Percentiles rank a stretch among this genome's conserved stretches.
These are phyloP conservation scores for Tricladium varicosporioides DNA, from an alignment of 2,329 filamentous ascomycete genomes.

Conservation along the genomic window DNA sequence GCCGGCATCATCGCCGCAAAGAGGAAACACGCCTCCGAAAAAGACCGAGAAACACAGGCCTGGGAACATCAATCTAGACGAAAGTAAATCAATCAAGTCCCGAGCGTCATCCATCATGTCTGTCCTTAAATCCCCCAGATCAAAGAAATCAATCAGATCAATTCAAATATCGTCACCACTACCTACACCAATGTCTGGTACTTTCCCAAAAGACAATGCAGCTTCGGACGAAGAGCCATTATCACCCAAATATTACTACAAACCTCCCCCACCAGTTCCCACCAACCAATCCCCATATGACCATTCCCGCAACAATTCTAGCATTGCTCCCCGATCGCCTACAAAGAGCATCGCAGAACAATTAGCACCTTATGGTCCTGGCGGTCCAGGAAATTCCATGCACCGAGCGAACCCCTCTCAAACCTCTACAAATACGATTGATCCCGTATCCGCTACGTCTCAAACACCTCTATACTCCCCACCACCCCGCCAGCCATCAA, in stretches of 20 bases:
- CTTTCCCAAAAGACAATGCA: constrained; percentile 53
- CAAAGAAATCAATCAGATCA: constrained; percentile 35
- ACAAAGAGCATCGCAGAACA: constrained; percentile 30
- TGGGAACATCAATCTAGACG: constrained; percentile 40
- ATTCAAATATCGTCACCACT: constrained; percentile 64
- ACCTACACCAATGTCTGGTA: constrained; percentile 60
- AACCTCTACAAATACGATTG: constrained; percentile 16
- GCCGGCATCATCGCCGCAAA: constrained; percentile 30
- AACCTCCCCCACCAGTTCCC: constrained; percentile 56
- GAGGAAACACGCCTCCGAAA: constrained; percentile 36
- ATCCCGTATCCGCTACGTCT: constrained; percentile 23
- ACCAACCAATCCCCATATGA: constrained; percentile 42
- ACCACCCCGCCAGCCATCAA: constrained; percentile 6
- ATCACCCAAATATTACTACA: constrained; percentile 56
- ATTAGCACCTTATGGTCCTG: constrained; percentile 17
- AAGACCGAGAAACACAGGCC: constrained; percentile 48
- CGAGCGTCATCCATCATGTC: constrained; percentile 59
- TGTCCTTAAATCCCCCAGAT: constrained; percentile 56
- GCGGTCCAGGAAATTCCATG: constrained; percentile 2
- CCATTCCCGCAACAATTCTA: constrained; percentile 20
- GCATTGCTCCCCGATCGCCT: constrained; percentile 20
- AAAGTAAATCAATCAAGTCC: constrained; percentile 47
- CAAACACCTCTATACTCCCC: constrained; percentile 22
- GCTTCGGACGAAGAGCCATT: constrained; percentile 56
- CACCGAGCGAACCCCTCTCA: constrained; percentile 22